Base-by-base conservation (phyloP, 495 filamentous ascomycete species). In the Acidiella bohemica region DNA sequence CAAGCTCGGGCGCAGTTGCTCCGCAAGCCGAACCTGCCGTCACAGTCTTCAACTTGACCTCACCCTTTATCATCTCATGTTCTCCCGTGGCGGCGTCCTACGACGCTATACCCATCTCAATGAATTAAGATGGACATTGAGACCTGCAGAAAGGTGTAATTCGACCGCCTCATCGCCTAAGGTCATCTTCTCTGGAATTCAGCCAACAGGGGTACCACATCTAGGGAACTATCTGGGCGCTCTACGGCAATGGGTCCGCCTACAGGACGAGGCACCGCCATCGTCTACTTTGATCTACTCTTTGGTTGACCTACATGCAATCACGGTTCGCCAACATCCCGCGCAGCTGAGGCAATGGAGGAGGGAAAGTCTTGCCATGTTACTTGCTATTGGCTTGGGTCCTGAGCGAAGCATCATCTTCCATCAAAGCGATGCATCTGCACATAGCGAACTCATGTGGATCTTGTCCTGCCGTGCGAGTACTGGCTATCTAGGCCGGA, bases 221-320 rank as follows among this genome's bases (percentile, higher is more conserved):
- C 65, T 97, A 23, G 90, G 90, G 11, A 97, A 97, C 60, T 96
- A 96, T 56, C 69, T 95, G 7, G 90, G 90, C 10, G 92, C 90
- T n/a, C 63, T 97, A 39, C 70, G 72, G 21, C 72, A 81, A 65
- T 97, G 90, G 90, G 77, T 78, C 25, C 64, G 67, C 42, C 62
- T 95, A 5, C 86, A 95, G 49, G 67, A 87, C 53, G 59, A 65
- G 12, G 63, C 76, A 0, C 41, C 57, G 0, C 46, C 63, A 12
- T 58, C 64, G 4, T 71, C 73, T 6, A 80, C 67, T 32, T 60
- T 93, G 26, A 44, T 93, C 6, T 96, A 78, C 63, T 87, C 74
- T 9, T 72, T 97, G 37, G 90, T 90, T 36, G 90, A 97, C 55
- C 63, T 95, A 8, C 90, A 97, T 59, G 88, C 90, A 37, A 79